Conservation (phyloP, 345 rosid species). For the Dipteronia dyeriana region DNA sequence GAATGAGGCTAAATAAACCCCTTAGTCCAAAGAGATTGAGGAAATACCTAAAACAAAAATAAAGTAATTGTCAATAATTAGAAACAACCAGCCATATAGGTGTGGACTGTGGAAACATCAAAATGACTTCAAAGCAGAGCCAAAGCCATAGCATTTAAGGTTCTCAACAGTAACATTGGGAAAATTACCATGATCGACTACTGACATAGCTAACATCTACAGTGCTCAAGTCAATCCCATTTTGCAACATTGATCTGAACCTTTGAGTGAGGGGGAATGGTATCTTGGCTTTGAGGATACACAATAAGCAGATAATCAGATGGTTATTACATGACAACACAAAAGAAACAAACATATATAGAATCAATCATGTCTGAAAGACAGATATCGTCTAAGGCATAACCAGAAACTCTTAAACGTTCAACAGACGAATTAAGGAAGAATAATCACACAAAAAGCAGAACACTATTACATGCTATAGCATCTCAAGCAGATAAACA, state of each 20-base stretch:
- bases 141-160: not conserved
- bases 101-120: not conserved
- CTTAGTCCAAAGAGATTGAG: slow-evolving; percentile 96
- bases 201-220: slow-evolving; percentile 99
- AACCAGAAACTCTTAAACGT: not conserved
- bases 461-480: slow-evolving; percentile 1
- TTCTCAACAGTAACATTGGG: not conserved
- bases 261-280: slow-evolving; percentile 98
- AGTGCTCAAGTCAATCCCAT: slow-evolving; percentile 98
- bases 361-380: slow-evolving; percentile 3
- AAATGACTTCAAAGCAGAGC: not conserved
- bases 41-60: slow-evolving; percentile 64
- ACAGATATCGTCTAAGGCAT: not conserved
- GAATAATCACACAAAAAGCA: not conserved
- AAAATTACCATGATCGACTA: slow-evolving; percentile 89
- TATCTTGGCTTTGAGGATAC: slow-evolving; percentile 71
- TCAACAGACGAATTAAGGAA: not conserved
- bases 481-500: not conserved
- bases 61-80: slow-evolving; percentile 15
- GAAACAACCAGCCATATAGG: slow-evolving; percentile 11
- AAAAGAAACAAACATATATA: not conserved
- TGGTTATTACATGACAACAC: not conserved
- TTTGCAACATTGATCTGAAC: slow-evolving; percentile 98
- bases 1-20: slow-evolving; percentile 95
- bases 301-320: slow-evolving; percentile 16